Evolutionary conservation across 2,329 filamentous ascomycete species (phyloP).

Genomic region (Epichloe elymi): DNA sequence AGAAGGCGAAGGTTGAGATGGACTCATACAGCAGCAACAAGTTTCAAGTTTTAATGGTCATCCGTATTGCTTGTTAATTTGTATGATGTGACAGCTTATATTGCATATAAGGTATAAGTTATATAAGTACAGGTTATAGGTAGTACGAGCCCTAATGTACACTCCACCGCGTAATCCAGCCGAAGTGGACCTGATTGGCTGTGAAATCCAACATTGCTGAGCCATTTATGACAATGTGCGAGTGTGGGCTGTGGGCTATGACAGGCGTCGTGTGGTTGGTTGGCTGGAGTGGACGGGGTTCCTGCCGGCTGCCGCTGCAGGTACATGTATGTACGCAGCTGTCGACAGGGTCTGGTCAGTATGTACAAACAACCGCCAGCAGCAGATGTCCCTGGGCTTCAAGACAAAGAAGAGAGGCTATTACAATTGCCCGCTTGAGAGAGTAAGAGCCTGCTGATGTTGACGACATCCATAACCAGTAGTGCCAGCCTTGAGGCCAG

Average conservation of each 20-base stretch:
- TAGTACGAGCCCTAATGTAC: too few species aligned
- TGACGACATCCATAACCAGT: background rate
- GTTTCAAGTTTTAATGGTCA: too few species aligned
- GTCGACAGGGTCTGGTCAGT: background rate
- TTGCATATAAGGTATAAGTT: too few species aligned
- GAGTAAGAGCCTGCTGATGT: background rate
- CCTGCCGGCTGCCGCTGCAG: slow-evolving; percentile 1
- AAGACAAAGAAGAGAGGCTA: background rate
- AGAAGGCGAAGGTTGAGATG: too few species aligned
- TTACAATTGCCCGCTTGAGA: too few species aligned
- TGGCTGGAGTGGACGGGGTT: background rate
- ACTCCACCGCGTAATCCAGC: too few species aligned
- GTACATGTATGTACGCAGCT: background rate
- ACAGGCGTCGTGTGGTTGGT: background rate
- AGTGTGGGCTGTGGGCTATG: background rate
- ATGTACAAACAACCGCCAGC: background rate
- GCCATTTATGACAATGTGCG: background rate
- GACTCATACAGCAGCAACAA: background rate
- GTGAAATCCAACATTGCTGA: too few species aligned
- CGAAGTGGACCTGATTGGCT: too few species aligned
- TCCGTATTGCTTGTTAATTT: too few species aligned
- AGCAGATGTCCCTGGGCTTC: background rate
- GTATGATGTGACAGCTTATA: too few species aligned
- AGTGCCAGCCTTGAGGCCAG: background rate
- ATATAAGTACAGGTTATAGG: too few species aligned